phyloP scores from a whole-genome alignment of 495 filamentous ascomycete species.

The Lophiotrema nucula region DNA sequence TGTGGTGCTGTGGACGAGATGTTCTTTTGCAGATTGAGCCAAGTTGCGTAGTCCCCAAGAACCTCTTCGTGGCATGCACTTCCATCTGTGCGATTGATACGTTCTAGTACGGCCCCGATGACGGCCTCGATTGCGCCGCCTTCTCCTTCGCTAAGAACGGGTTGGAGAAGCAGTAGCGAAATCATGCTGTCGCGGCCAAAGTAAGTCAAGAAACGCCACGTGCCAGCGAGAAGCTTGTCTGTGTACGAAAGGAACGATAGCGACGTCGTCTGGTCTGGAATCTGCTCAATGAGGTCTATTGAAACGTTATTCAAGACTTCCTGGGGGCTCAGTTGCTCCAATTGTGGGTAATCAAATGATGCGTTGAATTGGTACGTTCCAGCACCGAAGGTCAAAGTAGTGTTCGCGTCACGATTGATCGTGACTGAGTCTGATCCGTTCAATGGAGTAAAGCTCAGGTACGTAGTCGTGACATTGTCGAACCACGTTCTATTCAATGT shows the following conservation, averaged over 20 bases:
- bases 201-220: conserved; percentile 68
- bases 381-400: conserved; percentile 46
- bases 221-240: conserved; percentile 60
- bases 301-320: conserved; percentile 53
- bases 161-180: conserved; percentile 54
- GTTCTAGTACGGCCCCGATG: conserved; percentile 58
- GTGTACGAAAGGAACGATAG: conserved; percentile 64
- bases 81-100: conserved; percentile 58
- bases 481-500: conserved; percentile 56
- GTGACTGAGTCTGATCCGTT: conserved; percentile 33
- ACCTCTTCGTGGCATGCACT: conserved; percentile 64
- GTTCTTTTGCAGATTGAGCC: conserved; percentile 53
- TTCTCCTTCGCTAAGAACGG: conserved; percentile 57
- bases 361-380: conserved; percentile 60
- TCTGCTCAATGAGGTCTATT: conserved; percentile 45
- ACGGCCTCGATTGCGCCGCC: conserved; percentile 60
- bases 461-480: conserved; percentile 58
- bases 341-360: conserved; percentile 60
- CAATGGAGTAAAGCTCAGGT: conserved; percentile 48
- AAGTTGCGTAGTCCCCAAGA: conserved; percentile 66
- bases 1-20: conserved; percentile 52
- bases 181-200: conserved; percentile 68
- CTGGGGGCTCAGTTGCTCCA: conserved; percentile 50
- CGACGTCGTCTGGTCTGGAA: conserved; percentile 50
- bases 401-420: conserved; percentile 37